These are phyloP conservation scores for Acacia acuminata DNA, from an alignment of 306 rosid genomes.

Conservation along the genomic window DNA sequence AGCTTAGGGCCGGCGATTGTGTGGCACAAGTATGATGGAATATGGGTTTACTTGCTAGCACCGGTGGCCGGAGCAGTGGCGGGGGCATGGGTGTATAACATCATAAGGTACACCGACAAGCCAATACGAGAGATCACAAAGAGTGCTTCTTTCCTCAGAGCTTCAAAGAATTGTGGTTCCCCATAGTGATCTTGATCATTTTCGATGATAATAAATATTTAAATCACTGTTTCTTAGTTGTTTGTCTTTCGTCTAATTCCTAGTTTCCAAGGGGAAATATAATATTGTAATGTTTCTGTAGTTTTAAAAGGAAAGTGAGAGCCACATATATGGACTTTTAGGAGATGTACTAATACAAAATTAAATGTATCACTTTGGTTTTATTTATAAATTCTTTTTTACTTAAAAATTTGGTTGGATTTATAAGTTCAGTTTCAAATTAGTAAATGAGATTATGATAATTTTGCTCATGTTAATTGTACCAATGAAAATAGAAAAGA, in stretches of 20 bases:
- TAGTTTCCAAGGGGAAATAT: background rate
- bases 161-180: background rate
- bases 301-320: background rate
- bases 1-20: slow-evolving; percentile 82
- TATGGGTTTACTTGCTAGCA: slow-evolving; percentile 65
- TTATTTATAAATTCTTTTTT: too few relatives aligned
- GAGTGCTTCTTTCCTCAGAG: slow-evolving; percentile 62
- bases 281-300: background rate
- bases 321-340: background rate
- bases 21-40: slow-evolving; percentile 39
- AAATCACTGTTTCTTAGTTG: background rate
- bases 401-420: too few relatives aligned
- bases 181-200: slow-evolving; percentile 10
- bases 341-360: background rate
- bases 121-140: slow-evolving; percentile 70
- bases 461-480: too few relatives aligned
- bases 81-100: slow-evolving; percentile 73
- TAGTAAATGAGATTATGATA: too few relatives aligned
- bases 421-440: too few relatives aligned
- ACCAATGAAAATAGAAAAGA: too few relatives aligned
- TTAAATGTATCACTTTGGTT: too few relatives aligned
- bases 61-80: slow-evolving; percentile 60
- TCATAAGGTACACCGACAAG: slow-evolving; percentile 60
- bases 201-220: background rate
- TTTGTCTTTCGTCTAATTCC: background rate